A percentile compares a stretch with the other conserved stretches of the same genome.
Evolutionary conservation across 2,329 filamentous ascomycete genomes (phyloP).

Genomic region (Thielaviopsis ethacetica): DNA sequence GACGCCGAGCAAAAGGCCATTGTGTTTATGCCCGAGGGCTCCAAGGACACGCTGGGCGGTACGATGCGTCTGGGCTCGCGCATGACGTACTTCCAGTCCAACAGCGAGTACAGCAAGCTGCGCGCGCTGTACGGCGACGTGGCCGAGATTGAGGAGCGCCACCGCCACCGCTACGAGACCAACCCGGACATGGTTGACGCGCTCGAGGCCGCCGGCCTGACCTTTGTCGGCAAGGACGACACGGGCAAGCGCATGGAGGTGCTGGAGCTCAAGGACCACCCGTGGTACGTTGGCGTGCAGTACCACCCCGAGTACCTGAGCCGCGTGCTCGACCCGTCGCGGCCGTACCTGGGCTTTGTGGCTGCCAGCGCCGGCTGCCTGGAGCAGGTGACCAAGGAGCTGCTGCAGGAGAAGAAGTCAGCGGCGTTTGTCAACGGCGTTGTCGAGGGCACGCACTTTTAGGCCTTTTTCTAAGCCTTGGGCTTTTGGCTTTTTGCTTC

Average conservation of each 20-base stretch:
- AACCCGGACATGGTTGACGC: conserved; percentile 61
- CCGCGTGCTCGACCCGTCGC: conserved; percentile 54
- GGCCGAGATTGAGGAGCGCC: conserved; percentile 49
- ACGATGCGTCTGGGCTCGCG: conserved; percentile 75
- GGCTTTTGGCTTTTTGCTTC: no score
- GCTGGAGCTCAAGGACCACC: conserved; percentile 67
- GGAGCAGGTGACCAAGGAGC: conserved; percentile 23
- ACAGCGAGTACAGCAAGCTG: conserved; percentile 63
- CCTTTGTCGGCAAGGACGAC: conserved; percentile 67
- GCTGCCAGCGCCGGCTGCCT: conserved; percentile 59
- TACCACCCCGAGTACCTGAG: conserved; percentile 79
- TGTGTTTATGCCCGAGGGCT: conserved; percentile 76
- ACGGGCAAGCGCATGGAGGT: conserved; percentile 68
- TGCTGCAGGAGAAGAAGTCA: conserved; percentile 13
- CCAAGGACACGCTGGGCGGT: conserved; percentile 45
- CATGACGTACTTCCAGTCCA: conserved; percentile 56
- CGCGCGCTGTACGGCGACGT: conserved; percentile 54
- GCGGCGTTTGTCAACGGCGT: conserved; percentile 7
- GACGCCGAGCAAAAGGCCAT: conserved; percentile 53
- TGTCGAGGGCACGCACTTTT: conserved; percentile 9
- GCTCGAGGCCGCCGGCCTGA: conserved; percentile 52
- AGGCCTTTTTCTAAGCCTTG: no score
- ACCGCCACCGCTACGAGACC: conserved; percentile 82
- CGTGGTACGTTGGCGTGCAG: conserved; percentile 70
- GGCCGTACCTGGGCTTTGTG: conserved; percentile 67